phyloP scores from a whole-genome alignment of 116 monocot species.

The Thalassia testudinum region DNA sequence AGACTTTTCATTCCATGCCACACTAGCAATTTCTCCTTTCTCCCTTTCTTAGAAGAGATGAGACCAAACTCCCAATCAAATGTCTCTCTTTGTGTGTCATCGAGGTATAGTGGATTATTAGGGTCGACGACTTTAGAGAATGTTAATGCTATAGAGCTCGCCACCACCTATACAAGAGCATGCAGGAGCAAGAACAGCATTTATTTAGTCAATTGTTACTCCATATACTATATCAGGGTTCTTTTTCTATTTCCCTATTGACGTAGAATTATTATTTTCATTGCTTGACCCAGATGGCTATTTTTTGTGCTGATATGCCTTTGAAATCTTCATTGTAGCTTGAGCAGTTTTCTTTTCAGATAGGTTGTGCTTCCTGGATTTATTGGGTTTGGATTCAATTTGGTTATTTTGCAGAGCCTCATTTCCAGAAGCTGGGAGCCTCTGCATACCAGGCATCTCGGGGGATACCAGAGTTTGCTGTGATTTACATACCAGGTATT shows the following conservation, averaged over 20 bases:
- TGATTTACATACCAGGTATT: too few relatives aligned
- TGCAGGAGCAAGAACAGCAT: too few relatives aligned
- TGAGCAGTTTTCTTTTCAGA: constrained; percentile 12
- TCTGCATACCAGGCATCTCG: constrained; percentile 9
- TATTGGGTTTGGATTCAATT: constrained; percentile 10
- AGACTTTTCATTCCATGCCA: not conserved
- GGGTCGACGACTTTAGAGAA: constrained; percentile 95
- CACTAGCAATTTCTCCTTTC: constrained; percentile 1
- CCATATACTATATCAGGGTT: too few relatives aligned
- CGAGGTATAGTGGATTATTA: constrained; percentile 86
- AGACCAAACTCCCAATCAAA: constrained; percentile 93
- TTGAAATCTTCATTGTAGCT: constrained; percentile 10
- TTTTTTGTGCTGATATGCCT: constrained; percentile 28
- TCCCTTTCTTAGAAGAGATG: constrained; percentile 19
- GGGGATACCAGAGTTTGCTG: constrained; percentile 8
- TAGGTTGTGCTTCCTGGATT: constrained; percentile 15
- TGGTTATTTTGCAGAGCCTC: constrained; percentile 1
- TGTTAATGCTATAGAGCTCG: constrained; percentile 69
- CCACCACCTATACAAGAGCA: constrained; percentile 75
- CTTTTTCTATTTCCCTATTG: constrained; percentile 25
- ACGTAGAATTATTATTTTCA: constrained; percentile 19
- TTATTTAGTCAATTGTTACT: too few relatives aligned
- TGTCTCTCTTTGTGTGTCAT: constrained; percentile 45
- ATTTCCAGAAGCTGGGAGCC: not conserved
- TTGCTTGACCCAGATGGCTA: constrained; percentile 9